phyloP scores from a whole-genome alignment of 2,329 filamentous ascomycete genomes.

The Helotiales sp. region DNA sequence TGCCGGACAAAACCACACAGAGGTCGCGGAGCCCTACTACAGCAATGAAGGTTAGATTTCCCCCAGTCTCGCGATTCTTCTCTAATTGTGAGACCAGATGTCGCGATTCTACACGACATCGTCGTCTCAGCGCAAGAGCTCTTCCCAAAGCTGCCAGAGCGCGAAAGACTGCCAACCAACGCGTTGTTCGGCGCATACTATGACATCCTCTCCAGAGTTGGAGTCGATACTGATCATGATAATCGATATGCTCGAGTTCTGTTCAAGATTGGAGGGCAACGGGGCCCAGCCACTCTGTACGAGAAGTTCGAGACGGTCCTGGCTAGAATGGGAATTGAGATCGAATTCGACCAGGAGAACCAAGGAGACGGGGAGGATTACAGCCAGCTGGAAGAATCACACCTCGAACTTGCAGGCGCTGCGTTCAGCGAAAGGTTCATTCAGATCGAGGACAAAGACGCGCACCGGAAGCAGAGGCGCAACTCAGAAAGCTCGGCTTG shows the following conservation, averaged over 20 bases:
- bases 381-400: slow-evolving; percentile 26
- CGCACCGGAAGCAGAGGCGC: slow-evolving; percentile 32
- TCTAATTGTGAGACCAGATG: slow-evolving; percentile 59
- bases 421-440: slow-evolving; percentile 24
- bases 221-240: slow-evolving; percentile 73
- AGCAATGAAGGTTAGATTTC: slow-evolving; percentile 61
- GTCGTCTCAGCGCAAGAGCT: slow-evolving; percentile 73
- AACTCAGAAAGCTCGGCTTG: slow-evolving; percentile 44
- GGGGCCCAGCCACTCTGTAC: slow-evolving; percentile 61
- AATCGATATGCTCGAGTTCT: slow-evolving; percentile 78
- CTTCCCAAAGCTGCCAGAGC: slow-evolving; percentile 59
- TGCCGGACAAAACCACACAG: slow-evolving; percentile 31
- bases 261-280: slow-evolving; percentile 75
- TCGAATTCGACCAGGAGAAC: slow-evolving; percentile 60
- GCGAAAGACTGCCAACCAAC: slow-evolving; percentile 70
- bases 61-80: background rate
- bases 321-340: slow-evolving; percentile 70
- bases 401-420: background rate
- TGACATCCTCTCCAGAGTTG: slow-evolving; percentile 71
- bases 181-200: slow-evolving; percentile 85
- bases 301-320: slow-evolving; percentile 75
- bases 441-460: slow-evolving; percentile 25
- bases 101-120: slow-evolving; percentile 78
- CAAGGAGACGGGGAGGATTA: slow-evolving; percentile 22
- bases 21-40: slow-evolving; percentile 53